Evolutionary conservation across 371 early-diverging fungal species (phyloP), one percentile per base, ranked within the genome.

Genomic region (Parasitella parasitica): DNA sequence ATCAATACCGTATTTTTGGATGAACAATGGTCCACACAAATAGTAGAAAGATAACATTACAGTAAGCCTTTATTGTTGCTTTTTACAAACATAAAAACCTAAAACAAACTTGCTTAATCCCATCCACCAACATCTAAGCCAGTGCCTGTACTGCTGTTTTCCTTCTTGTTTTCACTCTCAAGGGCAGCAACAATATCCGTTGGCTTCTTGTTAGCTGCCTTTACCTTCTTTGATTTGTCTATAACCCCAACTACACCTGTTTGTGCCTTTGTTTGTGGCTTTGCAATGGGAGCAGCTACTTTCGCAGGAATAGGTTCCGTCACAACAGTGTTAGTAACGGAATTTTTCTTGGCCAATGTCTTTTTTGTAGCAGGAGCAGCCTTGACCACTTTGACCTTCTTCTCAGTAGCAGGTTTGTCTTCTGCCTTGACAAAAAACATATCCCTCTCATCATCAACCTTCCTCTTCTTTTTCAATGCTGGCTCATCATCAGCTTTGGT

Each of bases 231-330:
- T 38, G 70, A 55, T 38, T 74, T 76, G 67, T 87, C 85, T 2
- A 85, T 78, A 26, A 87, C 80, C 13, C 76, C 84, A 7, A 87
- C 73, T 3, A 87, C 86, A 57, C 87, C 87, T 4, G 86, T 83
- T 26, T 80, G 71, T 1, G 64, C 73, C 32, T 72, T 75, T 36
- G 67, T 43, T 8, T 55, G 63, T 7, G 65, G 64, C 35, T 50
- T 58, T 53, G 7, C 20, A 13, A 30, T 32, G 12, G 26, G 36
- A 32, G 37, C 22, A 37, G n/a, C 46, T 6, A 26, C 28, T 34
- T 61, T 67, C 16, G n/a, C n/a, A n/a, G n/a, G n/a, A n/a, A n/a
- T n/a, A n/a, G n/a, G n/a, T n/a, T n/a, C n/a, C n/a, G n/a, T n/a
- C n/a, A n/a, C n/a, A n/a, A n/a, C n/a, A n/a, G n/a, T n/a, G n/a